phyloP scores from a whole-genome alignment of 305 asterid genomes.

The Fraxinus sp. region DNA sequence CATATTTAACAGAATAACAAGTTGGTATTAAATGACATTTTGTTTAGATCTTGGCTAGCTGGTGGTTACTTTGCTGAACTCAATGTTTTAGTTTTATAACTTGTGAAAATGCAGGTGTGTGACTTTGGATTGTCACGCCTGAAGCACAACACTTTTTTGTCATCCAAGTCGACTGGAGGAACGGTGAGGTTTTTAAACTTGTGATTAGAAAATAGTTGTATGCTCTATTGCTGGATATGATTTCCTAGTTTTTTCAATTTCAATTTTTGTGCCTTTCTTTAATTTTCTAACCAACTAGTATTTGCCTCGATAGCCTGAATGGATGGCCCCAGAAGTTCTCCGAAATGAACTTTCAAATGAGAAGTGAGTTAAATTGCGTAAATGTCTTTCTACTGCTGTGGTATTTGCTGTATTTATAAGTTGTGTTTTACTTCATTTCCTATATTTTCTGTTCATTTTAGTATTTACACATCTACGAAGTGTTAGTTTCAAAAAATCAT shows the following conservation, averaged over 20 bases:
- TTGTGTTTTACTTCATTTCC: background rate
- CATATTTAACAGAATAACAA: background rate
- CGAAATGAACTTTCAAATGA: constrained; percentile 98
- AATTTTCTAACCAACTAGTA: constrained; percentile 15
- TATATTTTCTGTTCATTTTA: background rate
- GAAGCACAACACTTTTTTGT: constrained; percentile 99
- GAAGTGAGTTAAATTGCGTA: constrained; percentile 59
- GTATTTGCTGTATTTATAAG: constrained; percentile 3
- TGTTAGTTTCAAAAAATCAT: background rate
- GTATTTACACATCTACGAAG: background rate
- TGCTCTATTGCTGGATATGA: constrained; percentile 5
- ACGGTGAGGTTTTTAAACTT: constrained; percentile 63
- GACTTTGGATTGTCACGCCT: constrained; percentile 99
- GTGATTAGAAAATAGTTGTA: constrained; percentile 4
- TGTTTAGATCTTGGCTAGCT: background rate
- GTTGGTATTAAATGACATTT: constrained; percentile 3
- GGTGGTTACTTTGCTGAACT: constrained; percentile 15
- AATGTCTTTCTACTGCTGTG: constrained; percentile 9
- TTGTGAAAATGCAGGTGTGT: constrained; percentile 62
- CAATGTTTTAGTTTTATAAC: constrained; percentile 19
- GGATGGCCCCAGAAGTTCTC: constrained; percentile 99
- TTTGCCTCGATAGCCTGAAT: constrained; percentile 71
- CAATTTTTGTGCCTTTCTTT: background rate
- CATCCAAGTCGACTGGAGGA: constrained; percentile 99
- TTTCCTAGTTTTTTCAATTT: background rate